Conservation (phyloP, 345 rosid genomes). For the Physaria fendleri region DNA sequence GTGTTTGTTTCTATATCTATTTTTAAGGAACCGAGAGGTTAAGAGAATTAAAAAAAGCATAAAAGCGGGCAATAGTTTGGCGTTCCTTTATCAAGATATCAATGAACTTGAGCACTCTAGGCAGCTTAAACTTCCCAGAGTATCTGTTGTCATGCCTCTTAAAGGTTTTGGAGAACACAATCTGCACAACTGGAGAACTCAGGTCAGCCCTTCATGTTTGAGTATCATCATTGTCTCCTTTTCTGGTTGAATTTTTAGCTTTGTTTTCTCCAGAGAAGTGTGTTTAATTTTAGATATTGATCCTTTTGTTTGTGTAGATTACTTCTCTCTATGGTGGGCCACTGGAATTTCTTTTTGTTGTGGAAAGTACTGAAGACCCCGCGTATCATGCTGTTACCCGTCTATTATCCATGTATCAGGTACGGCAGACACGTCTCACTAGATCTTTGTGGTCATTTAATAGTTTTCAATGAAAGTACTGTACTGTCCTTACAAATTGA, state of each 20-base stretch:
- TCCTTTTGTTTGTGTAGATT: conserved; percentile 43
- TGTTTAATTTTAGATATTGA: not conserved
- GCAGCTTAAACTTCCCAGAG: conserved; percentile 83
- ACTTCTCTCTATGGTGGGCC: conserved; percentile 99
- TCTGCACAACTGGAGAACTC: conserved; percentile 92
- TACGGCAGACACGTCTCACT: conserved; percentile 15
- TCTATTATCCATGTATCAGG: conserved; percentile 68
- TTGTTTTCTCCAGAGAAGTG: too few relatives aligned
- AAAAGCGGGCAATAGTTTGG: conserved; percentile 79
- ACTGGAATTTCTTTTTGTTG: conserved; percentile 76
- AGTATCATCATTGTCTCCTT: too few relatives aligned
- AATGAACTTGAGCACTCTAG: conserved; percentile 79
- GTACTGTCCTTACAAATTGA: not conserved
- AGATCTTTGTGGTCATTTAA: not conserved
- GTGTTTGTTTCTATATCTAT: not conserved
- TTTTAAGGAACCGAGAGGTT: conserved; percentile 78
- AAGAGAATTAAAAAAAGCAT: conserved; percentile 53
- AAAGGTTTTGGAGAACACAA: conserved; percentile 98
- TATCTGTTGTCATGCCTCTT: conserved; percentile 84
- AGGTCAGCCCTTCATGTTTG: conserved; percentile 43
- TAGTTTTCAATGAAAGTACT: not conserved
- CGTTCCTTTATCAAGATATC: conserved; percentile 74
- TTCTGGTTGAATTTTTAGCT: too few relatives aligned
- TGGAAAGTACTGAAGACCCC: conserved; percentile 94
- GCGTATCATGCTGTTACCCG: conserved; percentile 67